Evolutionary conservation across 805 yeast genomes (phyloP).

Genomic region (Sugiyamaella chiloensis): DNA sequence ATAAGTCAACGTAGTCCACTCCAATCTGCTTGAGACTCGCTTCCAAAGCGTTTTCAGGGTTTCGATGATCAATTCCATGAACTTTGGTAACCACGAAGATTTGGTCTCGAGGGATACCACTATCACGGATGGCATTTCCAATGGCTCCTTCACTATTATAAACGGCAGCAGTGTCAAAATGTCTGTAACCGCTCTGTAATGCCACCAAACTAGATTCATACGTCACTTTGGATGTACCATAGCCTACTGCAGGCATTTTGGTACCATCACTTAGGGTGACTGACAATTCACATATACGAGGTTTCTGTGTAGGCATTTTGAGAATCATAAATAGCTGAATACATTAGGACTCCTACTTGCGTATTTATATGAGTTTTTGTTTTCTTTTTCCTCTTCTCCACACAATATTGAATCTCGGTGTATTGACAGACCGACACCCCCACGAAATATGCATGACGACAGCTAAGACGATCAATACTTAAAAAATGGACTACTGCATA

Average conservation of each 20-base stretch:
- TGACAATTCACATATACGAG: neutral
- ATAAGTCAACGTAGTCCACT: conserved; percentile 62
- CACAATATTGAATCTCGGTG: too few species aligned
- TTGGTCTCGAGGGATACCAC: conserved; percentile 46
- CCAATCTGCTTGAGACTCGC: conserved; percentile 50
- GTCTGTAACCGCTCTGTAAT: conserved; percentile 61
- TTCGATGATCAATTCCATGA: conserved; percentile 41
- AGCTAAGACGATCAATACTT: too few species aligned
- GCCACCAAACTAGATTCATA: conserved; percentile 52
- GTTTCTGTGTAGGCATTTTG: conserved; percentile 5
- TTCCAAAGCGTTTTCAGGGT: conserved; percentile 48
- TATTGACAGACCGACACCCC: too few species aligned
- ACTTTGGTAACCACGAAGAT: conserved; percentile 63
- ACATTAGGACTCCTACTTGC: too few species aligned
- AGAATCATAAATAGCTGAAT: too few species aligned
- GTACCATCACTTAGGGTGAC: conserved; percentile 55
- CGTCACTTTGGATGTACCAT: conserved; percentile 39
- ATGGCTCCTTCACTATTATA: conserved; percentile 68
- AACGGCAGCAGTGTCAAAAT: conserved; percentile 70
- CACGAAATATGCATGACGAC: too few species aligned
- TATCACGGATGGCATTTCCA: conserved; percentile 48
- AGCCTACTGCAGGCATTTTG: conserved; percentile 6
- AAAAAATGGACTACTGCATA: too few species aligned
- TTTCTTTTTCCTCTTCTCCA: too few species aligned
- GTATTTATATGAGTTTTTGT: too few species aligned